A percentile compares a stretch with the other conserved stretches of the same genome.
Conservation (phyloP, 306 rosid species). For the Trichosanthes truncata region DNA sequence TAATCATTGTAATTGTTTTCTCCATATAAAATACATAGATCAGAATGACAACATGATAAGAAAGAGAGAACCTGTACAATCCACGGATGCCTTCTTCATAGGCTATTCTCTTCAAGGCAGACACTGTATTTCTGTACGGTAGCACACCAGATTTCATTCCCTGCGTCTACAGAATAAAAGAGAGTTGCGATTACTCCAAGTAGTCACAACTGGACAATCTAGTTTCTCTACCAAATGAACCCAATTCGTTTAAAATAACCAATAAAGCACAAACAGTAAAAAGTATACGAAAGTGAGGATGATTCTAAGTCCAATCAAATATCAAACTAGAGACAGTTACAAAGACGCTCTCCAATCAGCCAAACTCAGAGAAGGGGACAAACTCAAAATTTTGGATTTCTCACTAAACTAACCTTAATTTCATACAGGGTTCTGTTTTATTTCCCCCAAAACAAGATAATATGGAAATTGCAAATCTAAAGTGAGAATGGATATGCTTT, state of each 20-base stretch:
- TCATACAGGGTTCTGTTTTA: neutral
- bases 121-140: conserved; percentile 58
- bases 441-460: neutral
- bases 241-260: neutral
- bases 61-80: conserved; percentile 58
- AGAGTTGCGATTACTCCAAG: conserved; percentile 1
- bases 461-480: neutral
- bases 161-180: conserved; percentile 51
- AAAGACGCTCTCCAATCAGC: neutral
- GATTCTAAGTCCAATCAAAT: neutral
- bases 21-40: conserved; percentile 3
- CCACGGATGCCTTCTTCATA: conserved; percentile 90
- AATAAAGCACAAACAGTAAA: neutral
- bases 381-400: neutral
- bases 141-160: conserved; percentile 69
- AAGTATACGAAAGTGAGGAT: neutral
- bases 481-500: neutral
- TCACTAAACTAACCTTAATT: neutral
- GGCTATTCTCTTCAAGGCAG: conserved; percentile 82
- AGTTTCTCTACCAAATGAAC: neutral
- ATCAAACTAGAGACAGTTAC: neutral
- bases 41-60: neutral
- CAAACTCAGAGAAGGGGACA: neutral
- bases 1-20: neutral
- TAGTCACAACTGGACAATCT: neutral